Evolutionary conservation across 768 basidiomycete genomes (phyloP).

Genomic region (Podaxis sp.): DNA sequence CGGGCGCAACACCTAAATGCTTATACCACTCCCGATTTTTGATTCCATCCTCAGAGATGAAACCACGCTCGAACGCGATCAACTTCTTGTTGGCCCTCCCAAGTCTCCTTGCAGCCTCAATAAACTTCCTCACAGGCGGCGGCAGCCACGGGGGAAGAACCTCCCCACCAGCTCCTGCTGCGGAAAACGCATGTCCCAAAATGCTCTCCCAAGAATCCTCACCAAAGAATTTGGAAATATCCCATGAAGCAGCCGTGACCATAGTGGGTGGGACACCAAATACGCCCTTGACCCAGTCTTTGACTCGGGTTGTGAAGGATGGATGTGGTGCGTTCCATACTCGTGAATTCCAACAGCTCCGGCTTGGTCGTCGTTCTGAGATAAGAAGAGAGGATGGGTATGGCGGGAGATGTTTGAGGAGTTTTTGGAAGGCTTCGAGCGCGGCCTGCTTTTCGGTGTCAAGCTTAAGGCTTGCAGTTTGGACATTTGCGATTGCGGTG

Average conservation of each 20-base stretch:
- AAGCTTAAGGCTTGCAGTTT: constrained; percentile 46
- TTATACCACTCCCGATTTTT: constrained; percentile 83
- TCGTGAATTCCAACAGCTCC: constrained; percentile 13
- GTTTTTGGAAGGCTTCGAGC: constrained; percentile 44
- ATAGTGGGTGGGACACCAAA: constrained; percentile 33
- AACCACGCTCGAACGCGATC: constrained; percentile 70
- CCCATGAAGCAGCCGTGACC: constrained; percentile 17
- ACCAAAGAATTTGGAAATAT: constrained; percentile 6
- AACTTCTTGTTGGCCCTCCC: constrained; percentile 61
- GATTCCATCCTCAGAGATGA: constrained; percentile 75
- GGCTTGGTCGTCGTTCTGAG: constrained; percentile 18
- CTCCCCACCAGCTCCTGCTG: background rate
- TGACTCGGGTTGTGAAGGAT: constrained; percentile 17
- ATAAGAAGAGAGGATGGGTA: constrained; percentile 5
- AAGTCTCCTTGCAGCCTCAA: constrained; percentile 56
- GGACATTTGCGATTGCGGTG: constrained; percentile 41
- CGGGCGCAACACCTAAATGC: constrained; percentile 83
- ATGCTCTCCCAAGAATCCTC: constrained; percentile 6
- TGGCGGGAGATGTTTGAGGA: constrained; percentile 35
- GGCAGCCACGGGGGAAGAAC: background rate
- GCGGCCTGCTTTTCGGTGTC: constrained; percentile 57
- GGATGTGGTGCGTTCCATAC: constrained; percentile 16
- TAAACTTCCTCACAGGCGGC: constrained; percentile 23
- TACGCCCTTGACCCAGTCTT: constrained; percentile 32
- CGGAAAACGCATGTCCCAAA: constrained; percentile 1